Evolutionary conservation across 2,329 filamentous ascomycete species (phyloP).

Genomic region (Aspergillus sp.): DNA sequence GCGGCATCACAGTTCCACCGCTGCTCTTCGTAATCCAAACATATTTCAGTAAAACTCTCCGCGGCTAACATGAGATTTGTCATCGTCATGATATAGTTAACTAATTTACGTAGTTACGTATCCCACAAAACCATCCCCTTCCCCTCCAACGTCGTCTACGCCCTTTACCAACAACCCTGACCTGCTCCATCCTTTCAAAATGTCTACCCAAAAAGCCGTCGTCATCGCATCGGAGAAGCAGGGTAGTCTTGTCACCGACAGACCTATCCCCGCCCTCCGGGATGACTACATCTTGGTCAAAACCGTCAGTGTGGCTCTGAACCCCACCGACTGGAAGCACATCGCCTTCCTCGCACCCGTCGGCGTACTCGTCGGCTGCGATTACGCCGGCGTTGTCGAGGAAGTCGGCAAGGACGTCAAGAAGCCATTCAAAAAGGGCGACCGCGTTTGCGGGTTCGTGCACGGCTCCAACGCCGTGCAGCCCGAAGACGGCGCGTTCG

Average conservation of each 20-base stretch:
- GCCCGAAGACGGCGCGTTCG: slow-evolving; percentile 5
- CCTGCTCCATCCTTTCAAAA: background rate
- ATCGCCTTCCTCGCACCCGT: background rate
- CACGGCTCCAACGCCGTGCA: background rate
- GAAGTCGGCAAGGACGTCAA: background rate
- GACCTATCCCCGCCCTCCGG: background rate
- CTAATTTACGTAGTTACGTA: too few relatives aligned
- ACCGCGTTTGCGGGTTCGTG: background rate
- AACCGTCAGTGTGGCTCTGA: background rate
- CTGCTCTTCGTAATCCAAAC: too few relatives aligned
- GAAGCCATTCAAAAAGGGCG: background rate
- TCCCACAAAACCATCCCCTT: too few relatives aligned
- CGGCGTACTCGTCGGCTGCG: background rate
- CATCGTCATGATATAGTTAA: too few relatives aligned
- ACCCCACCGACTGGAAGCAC: slow-evolving; percentile 7
- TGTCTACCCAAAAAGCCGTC: slow-evolving; percentile 3
- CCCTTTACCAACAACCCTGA: too few relatives aligned
- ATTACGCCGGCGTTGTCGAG: background rate
- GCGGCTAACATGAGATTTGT: too few relatives aligned
- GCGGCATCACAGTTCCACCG: too few relatives aligned
- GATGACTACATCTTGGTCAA: slow-evolving; percentile 8
- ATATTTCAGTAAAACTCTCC: too few relatives aligned
- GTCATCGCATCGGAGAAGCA: background rate
- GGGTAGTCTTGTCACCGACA: background rate
- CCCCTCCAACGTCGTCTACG: too few relatives aligned